These are phyloP conservation scores for Cladophialophora chaetospira DNA, from an alignment of 2,329 filamentous ascomycete species.

Conservation along the genomic window DNA sequence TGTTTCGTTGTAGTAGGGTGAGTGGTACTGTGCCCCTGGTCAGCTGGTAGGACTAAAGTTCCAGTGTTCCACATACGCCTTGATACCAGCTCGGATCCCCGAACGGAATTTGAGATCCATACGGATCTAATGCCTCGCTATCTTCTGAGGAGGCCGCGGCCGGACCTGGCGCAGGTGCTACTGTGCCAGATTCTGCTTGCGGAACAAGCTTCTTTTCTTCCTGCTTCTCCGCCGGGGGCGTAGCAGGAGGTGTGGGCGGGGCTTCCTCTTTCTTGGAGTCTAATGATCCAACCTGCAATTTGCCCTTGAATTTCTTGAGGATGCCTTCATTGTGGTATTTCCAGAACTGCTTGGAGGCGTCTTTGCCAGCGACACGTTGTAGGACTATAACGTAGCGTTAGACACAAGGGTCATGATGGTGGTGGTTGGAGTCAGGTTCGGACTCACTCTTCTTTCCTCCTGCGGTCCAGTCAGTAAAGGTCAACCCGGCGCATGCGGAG, in stretches of 20 bases:
- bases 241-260: constrained; percentile 52
- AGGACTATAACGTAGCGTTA: constrained; percentile 52
- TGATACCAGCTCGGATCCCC: constrained; percentile 95
- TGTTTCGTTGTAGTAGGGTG: constrained; percentile 92
- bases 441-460: constrained; percentile 72
- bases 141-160: constrained; percentile 52
- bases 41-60: neutral
- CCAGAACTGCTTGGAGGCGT: constrained; percentile 70
- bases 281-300: constrained; percentile 70
- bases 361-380: constrained; percentile 65
- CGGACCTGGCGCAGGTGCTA: constrained; percentile 48
- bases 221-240: constrained; percentile 48
- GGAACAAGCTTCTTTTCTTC: constrained; percentile 57
- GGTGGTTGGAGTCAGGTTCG: constrained; percentile 10
- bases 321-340: constrained; percentile 65
- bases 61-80: constrained; percentile 61
- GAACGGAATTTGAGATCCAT: constrained; percentile 84
- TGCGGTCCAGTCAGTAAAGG: constrained; percentile 24
- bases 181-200: constrained; percentile 60
- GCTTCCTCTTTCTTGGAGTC: constrained; percentile 74
- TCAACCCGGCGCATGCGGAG: constrained; percentile 11
- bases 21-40: constrained; percentile 70
- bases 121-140: constrained; percentile 77
- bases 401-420: neutral
- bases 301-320: constrained; percentile 63